Percentiles rank a stretch among this genome's conserved stretches.
Evolutionary conservation across 2,329 filamentous ascomycete species (phyloP).

Genomic region (Xylaria multiplex): DNA sequence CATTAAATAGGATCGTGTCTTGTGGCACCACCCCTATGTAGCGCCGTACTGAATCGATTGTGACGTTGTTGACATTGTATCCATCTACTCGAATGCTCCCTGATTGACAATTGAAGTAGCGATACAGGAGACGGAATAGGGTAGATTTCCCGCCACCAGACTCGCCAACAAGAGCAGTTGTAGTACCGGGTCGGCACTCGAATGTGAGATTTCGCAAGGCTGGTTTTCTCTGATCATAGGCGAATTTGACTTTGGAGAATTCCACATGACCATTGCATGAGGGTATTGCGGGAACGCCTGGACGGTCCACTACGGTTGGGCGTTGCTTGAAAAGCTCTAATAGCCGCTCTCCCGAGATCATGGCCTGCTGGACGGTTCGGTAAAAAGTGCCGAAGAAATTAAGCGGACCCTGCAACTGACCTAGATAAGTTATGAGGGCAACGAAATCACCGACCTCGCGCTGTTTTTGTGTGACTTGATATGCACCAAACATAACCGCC

Average conservation of each 20-base stretch:
- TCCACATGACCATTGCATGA: slow-evolving; percentile 82
- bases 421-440: slow-evolving; percentile 78
- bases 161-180: slow-evolving; percentile 94
- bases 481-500: slow-evolving; percentile 78
- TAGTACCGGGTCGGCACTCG: slow-evolving; percentile 87
- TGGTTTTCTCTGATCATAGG: slow-evolving; percentile 87
- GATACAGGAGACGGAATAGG: slow-evolving; percentile 92
- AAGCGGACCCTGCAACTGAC: slow-evolving; percentile 80
- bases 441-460: slow-evolving; percentile 78
- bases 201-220: slow-evolving; percentile 87
- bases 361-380: slow-evolving; percentile 91
- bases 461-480: slow-evolving; percentile 75
- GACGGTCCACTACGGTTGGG: slow-evolving; percentile 86
- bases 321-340: slow-evolving; percentile 96
- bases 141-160: slow-evolving; percentile 98
- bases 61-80: slow-evolving; percentile 83
- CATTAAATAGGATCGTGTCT: slow-evolving; percentile 95
- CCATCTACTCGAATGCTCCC: slow-evolving; percentile 88
- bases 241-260: slow-evolving; percentile 90
- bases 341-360: slow-evolving; percentile 97
- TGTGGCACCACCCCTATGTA: slow-evolving; percentile 97
- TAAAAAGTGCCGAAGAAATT: slow-evolving; percentile 97
- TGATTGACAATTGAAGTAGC: slow-evolving; percentile 88
- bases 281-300: slow-evolving; percentile 69
- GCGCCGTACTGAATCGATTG: slow-evolving; percentile 89